These are phyloP conservation scores for Suhomyces terraborum DNA, from an alignment of 1,139 yeast genomes.

Conservation along the genomic window DNA sequence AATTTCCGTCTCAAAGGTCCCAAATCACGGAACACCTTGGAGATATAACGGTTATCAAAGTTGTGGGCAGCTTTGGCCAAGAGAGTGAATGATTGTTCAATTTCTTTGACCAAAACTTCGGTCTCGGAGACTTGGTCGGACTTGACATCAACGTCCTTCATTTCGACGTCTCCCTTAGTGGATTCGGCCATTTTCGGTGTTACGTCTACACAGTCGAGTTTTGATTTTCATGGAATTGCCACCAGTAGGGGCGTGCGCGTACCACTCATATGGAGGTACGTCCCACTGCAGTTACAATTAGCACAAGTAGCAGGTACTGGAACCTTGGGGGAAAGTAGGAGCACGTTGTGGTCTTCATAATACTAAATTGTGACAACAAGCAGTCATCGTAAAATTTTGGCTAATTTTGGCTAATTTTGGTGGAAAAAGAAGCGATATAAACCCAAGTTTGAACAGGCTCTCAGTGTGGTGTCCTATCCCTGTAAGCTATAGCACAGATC, in stretches of 20 bases:
- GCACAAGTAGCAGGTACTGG: too few species aligned
- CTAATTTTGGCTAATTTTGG: too few species aligned
- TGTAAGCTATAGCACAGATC: too few species aligned
- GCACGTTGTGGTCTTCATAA: too few species aligned
- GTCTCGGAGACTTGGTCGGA: conserved; percentile 21
- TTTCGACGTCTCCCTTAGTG: conserved; percentile 28
- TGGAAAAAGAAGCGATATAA: too few species aligned
- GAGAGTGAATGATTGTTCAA: conserved; percentile 55
- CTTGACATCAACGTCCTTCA: conserved; percentile 27
- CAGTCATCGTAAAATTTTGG: too few species aligned
- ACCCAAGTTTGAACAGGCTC: too few species aligned
- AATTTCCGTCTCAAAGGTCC: conserved; percentile 72
- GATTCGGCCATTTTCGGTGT: conserved; percentile 13
- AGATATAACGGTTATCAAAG: conserved; percentile 83
- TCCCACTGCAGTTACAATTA: neutral
- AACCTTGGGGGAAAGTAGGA: too few species aligned
- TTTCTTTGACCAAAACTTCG: conserved; percentile 37
- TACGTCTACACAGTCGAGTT: neutral
- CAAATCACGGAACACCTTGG: conserved; percentile 82
- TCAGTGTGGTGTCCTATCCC: too few species aligned
- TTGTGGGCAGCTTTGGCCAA: conserved; percentile 72
- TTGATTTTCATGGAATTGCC: conserved; percentile 8
- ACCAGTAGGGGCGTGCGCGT: conserved; percentile 1
- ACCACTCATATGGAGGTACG: too few species aligned
- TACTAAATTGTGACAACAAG: too few species aligned